Evolutionary conservation across 768 basidiomycete species (phyloP), one percentile per base, ranked within the genome.

Genomic region (Psilocybe tampanensis): DNA sequence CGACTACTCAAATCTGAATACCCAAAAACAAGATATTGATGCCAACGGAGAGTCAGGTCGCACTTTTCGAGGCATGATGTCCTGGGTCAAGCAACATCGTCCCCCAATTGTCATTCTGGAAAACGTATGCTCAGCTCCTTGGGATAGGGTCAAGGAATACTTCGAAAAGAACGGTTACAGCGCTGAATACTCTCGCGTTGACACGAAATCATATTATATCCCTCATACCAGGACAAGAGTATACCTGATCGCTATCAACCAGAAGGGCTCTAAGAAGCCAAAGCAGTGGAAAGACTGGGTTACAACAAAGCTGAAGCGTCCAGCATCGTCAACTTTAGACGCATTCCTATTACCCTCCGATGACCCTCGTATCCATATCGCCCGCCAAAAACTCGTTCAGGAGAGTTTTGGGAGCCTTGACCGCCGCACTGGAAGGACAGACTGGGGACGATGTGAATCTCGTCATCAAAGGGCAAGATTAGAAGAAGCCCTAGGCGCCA

Each of bases 1-100:
- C 61, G 95, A 97, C 68, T 97, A 96, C 64, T 97, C 95, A n/a
- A 93, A 89, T 66, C 81, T 98, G 56, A 98, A 98, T 70, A 94
- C 90, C 63, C 84, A 92, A 67, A 93, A 93, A 69, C 93, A 98
- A 70, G 88, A 86, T 32, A 92, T 98, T 26, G 86, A 93, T 45
- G 93, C 81, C 6, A 87, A 90, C 55, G 95, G 95, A 44, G 95
- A 98, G 72, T 96, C 94, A 13, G 94, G 95, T 7, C 81, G 90
- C 34, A 98, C 95, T 0, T 98, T 97, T 71, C 83, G 88, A 42
- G 95, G 95, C 8, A 98, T 98, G 95, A 85, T 95, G 81, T 83
- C 83, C 26, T 98, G 94, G 92, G 90, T 97, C 43, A 81, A 78
- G 48, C 88, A 86, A 36, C 92, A 95, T 71, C 83, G 89, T 19